These are phyloP conservation scores for Xylaria longipes DNA, from an alignment of 495 filamentous ascomycete species.

Conservation along the genomic window DNA sequence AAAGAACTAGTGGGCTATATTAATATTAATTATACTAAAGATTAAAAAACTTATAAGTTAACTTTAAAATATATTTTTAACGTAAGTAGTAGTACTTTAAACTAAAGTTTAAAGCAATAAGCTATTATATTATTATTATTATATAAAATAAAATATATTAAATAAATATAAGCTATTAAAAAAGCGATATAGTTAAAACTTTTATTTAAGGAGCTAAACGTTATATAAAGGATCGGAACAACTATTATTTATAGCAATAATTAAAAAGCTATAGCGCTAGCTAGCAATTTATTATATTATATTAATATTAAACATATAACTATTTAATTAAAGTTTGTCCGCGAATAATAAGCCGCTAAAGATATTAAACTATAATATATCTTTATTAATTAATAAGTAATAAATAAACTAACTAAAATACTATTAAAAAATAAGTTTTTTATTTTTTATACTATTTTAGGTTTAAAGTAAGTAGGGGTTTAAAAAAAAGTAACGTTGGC, in stretches of 20 bases:
- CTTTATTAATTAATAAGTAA: not conserved
- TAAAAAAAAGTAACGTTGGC: too few relatives aligned
- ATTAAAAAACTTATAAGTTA: not conserved
- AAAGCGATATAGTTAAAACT: not conserved
- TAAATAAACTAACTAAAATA: not conserved
- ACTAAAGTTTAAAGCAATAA: not conserved
- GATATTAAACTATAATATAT: not conserved
- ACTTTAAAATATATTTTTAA: not conserved
- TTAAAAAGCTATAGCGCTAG: not conserved
- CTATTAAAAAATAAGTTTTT: not conserved
- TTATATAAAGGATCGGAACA: not conserved
- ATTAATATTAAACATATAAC: not conserved
- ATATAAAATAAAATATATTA: not conserved
- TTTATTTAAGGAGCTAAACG: not conserved
- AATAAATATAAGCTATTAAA: not conserved
- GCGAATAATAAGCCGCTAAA: not conserved
- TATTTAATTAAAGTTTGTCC: not conserved
- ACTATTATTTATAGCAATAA: not conserved
- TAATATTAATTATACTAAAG: not conserved
- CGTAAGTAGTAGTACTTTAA: not conserved
- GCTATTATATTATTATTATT: not conserved
- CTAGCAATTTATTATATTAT: not conserved
- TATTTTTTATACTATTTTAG: not conserved
- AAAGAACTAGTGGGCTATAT: not conserved
- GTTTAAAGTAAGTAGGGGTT: too few relatives aligned